A percentile compares a stretch with the other conserved stretches of the same genome.
phyloP scores from a whole-genome alignment of 2,329 filamentous ascomycete genomes.

The Pyrenochaeta sp. region DNA sequence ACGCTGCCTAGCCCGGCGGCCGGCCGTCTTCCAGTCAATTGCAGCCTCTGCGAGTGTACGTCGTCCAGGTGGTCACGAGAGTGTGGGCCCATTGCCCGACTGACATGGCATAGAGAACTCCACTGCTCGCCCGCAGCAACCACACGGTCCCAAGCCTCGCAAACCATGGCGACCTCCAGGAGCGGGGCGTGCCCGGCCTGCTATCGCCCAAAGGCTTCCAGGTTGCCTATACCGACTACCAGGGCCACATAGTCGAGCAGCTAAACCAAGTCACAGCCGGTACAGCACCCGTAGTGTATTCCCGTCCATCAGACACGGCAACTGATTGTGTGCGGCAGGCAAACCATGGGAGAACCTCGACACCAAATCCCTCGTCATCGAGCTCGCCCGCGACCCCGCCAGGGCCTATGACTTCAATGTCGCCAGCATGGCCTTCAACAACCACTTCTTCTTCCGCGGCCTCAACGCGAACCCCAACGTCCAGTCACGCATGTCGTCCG shows the following conservation, averaged over 20 bases:
- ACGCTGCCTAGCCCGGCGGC: constrained; percentile 41
- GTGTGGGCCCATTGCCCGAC: constrained; percentile 19
- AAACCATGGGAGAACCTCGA: constrained; percentile 68
- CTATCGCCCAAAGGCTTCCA: constrained; percentile 74
- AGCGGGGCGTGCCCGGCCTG: constrained; percentile 71
- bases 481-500: constrained; percentile 38
- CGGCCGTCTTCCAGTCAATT: constrained; percentile 29
- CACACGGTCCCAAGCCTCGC: constrained; percentile 60
- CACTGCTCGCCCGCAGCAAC: constrained; percentile 27
- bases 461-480: constrained; percentile 48
- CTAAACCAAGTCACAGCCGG: constrained; percentile 78
- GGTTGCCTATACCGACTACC: constrained; percentile 84
- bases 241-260: constrained; percentile 74
- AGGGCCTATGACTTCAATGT: constrained; percentile 89
- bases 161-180: constrained; percentile 54
- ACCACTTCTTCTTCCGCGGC: constrained; percentile 78
- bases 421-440: constrained; percentile 96
- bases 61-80: constrained; percentile 11
- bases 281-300: constrained; percentile 47
- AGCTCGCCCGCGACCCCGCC: constrained; percentile 78
- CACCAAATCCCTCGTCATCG: constrained; percentile 73
- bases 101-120: constrained; percentile 39
- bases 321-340: constrained; percentile 55
- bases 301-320: neutral
- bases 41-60: constrained; percentile 32